These are phyloP conservation scores for Kazachstania sp. DNA, from an alignment of 1,139 yeast genomes.

Conservation along the genomic window DNA sequence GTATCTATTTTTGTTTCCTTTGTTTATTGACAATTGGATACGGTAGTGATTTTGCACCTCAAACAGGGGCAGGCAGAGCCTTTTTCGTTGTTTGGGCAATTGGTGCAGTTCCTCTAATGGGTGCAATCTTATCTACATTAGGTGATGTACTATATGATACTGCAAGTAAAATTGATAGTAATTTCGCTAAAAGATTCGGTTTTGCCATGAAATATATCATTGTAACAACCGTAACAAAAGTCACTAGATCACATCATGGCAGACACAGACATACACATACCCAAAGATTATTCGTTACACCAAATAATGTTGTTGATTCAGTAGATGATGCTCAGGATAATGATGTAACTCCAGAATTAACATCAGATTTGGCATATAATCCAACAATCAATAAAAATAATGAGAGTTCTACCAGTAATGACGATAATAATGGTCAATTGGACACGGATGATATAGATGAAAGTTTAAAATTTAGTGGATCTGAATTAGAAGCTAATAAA, in stretches of 20 bases:
- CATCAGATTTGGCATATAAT: neutral
- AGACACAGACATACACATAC: neutral
- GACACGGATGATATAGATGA: neutral
- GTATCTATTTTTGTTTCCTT: constrained; percentile 64
- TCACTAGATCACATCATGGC: neutral
- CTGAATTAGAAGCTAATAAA: neutral
- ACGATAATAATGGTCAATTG: neutral
- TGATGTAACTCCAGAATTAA: neutral
- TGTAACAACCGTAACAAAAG: neutral
- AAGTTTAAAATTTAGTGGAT: neutral
- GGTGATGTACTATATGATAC: constrained; percentile 48
- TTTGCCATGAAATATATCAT: constrained; percentile 9
- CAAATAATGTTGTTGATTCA: neutral
- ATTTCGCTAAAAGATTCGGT: constrained; percentile 12
- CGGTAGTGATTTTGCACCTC: constrained; percentile 60
- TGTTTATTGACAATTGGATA: constrained; percentile 77
- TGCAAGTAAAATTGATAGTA: constrained; percentile 23
- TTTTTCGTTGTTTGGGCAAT: constrained; percentile 75
- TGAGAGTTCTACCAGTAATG: neutral
- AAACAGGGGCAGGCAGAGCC: constrained; percentile 53
- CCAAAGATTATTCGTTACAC: neutral
- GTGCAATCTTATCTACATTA: constrained; percentile 62
- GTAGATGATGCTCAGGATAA: constrained; percentile 1
- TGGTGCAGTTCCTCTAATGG: constrained; percentile 79
- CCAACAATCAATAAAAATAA: neutral